A percentile compares a stretch with the other conserved stretches of the same genome.
Conservation (phyloP, 2,329 filamentous ascomycete species). For the Fusarium anguioides region DNA sequence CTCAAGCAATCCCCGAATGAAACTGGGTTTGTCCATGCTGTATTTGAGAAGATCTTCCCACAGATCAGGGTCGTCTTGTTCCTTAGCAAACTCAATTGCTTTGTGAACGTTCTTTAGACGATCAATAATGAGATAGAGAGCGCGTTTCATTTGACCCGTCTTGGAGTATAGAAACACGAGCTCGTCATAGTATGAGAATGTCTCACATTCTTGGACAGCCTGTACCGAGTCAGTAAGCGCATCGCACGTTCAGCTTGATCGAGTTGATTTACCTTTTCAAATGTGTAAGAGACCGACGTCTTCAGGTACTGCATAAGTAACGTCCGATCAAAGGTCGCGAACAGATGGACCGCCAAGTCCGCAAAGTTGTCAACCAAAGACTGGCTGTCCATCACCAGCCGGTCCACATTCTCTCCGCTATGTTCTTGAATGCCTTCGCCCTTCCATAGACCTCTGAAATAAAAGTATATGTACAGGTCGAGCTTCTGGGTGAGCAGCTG, state of each 20-base stretch:
- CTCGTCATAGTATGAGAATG: slow-evolving; percentile 84
- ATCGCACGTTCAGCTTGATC: neutral
- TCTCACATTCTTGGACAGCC: slow-evolving; percentile 83
- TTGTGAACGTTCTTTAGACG: slow-evolving; percentile 91
- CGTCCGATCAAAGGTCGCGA: slow-evolving; percentile 82
- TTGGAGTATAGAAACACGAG: slow-evolving; percentile 97
- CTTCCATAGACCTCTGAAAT: slow-evolving; percentile 86
- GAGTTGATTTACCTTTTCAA: slow-evolving; percentile 69
- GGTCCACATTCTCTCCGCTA: slow-evolving; percentile 64
- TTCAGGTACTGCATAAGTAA: slow-evolving; percentile 90
- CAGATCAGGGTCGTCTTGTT: slow-evolving; percentile 89
- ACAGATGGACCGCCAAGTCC: slow-evolving; percentile 86
- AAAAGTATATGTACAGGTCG: slow-evolving; percentile 88
- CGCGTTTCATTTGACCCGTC: slow-evolving; percentile 91
- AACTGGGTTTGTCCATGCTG: slow-evolving; percentile 96
- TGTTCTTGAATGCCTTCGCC: slow-evolving; percentile 73
- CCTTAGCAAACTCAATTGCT: slow-evolving; percentile 93
- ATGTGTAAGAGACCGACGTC: slow-evolving; percentile 86
- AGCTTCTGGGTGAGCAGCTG: slow-evolving; percentile 78
- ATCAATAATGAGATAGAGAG: slow-evolving; percentile 92
- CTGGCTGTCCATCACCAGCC: slow-evolving; percentile 67
- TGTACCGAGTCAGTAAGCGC: slow-evolving; percentile 44
- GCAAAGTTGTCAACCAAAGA: slow-evolving; percentile 86
- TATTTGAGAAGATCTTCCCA: slow-evolving; percentile 97
- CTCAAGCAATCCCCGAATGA: slow-evolving; percentile 91